Evolutionary conservation across 2,329 filamentous ascomycete species (phyloP).

Genomic region (Tolypocladium cylindrosporum): DNA sequence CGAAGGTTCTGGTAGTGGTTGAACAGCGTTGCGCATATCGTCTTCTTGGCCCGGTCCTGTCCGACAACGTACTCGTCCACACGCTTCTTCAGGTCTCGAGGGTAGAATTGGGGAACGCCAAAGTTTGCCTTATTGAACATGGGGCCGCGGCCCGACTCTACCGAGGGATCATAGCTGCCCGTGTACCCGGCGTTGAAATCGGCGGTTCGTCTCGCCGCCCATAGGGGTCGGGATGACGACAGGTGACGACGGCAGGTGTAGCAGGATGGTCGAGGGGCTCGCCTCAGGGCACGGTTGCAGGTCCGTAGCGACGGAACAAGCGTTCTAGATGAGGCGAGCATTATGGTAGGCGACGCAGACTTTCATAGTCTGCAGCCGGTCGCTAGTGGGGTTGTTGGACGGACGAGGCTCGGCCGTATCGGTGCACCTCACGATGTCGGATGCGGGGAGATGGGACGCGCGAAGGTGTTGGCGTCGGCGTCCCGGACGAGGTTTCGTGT

Average conservation of each 20-base stretch:
- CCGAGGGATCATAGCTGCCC: slow-evolving; percentile 46
- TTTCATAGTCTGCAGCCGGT: neutral
- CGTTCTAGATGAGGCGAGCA: slow-evolving; percentile 23
- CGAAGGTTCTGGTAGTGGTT: slow-evolving; percentile 92
- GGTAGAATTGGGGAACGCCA: slow-evolving; percentile 54
- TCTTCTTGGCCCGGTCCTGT: slow-evolving; percentile 89
- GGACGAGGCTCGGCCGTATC: neutral
- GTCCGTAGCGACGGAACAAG: slow-evolving; percentile 18
- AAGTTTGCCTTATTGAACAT: slow-evolving; percentile 49
- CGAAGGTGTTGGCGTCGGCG: neutral
- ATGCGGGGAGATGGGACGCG: neutral
- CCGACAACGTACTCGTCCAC: slow-evolving; percentile 95
- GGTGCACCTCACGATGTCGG: neutral
- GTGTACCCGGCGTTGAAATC: slow-evolving; percentile 49
- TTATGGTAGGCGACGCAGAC: slow-evolving; percentile 5
- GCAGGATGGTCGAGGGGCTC: neutral
- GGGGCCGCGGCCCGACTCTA: slow-evolving; percentile 44
- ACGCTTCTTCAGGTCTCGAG: slow-evolving; percentile 69
- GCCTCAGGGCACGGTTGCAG: neutral
- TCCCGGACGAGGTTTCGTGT: neutral
- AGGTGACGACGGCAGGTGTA: slow-evolving; percentile 9
- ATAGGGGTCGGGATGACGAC: slow-evolving; percentile 12
- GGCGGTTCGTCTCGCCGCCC: slow-evolving; percentile 28
- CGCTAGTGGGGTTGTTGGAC: neutral
- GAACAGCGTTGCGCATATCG: slow-evolving; percentile 85